Evolutionary conservation across 108 stramenopile species (phyloP).

Genomic region (Aurantiochytrium sp.): DNA sequence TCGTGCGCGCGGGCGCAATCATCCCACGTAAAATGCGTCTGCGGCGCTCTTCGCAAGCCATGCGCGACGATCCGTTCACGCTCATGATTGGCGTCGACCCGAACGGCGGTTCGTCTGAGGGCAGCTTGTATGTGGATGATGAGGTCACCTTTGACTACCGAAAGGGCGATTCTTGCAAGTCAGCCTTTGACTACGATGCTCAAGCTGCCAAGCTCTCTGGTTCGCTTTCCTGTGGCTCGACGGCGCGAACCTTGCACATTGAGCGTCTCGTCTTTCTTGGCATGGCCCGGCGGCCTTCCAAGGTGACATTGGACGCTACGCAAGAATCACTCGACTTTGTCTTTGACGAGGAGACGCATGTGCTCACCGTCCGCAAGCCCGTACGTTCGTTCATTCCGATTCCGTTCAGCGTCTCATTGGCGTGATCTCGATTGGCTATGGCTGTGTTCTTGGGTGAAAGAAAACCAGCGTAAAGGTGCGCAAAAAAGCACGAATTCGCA

Average conservation of each 20-base stretch:
- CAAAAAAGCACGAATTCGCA: too few relatives aligned
- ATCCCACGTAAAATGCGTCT: slow-evolving; percentile 83
- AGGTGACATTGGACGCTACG: neutral
- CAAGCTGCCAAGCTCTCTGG: neutral
- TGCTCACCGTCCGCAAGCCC: neutral
- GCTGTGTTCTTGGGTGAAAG: too few relatives aligned
- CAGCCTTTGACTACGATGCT: neutral
- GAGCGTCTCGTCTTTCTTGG: slow-evolving; percentile 3
- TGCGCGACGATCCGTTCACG: slow-evolving; percentile 91
- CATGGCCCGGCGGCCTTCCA: neutral
- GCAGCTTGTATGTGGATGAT: slow-evolving; percentile 90
- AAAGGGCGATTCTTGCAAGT: neutral
- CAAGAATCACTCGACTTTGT: neutral
- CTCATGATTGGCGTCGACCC: slow-evolving; percentile 78
- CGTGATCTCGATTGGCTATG: neutral
- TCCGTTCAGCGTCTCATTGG: neutral
- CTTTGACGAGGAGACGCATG: neutral
- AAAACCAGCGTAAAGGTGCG: too few relatives aligned
- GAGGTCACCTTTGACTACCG: slow-evolving; percentile 71
- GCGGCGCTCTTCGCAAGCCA: slow-evolving; percentile 72
- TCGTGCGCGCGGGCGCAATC: slow-evolving; percentile 78
- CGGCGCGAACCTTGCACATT: neutral
- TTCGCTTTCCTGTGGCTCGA: neutral
- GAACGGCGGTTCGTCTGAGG: slow-evolving; percentile 50
- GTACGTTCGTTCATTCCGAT: neutral